Base-by-base conservation (phyloP, 805 yeast species). In the Yamadazyma paraphyllophila region DNA sequence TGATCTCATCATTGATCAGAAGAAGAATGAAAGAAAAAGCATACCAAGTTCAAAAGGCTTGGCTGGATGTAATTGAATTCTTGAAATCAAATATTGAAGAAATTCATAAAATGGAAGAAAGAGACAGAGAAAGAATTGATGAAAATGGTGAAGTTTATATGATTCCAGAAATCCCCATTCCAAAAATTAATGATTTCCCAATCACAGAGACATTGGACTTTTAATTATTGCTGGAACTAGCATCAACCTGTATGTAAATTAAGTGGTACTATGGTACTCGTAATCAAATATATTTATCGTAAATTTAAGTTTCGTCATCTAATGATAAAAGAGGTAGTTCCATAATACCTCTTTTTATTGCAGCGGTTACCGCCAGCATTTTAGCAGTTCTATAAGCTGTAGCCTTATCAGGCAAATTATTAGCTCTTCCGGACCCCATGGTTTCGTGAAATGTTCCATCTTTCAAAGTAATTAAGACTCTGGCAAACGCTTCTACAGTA, bases 91-190 rank as follows among this genome's bases (percentile, higher is more conserved):
- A 85, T 53, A 69, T 86, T 24, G 77, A 62, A 13, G 97, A 91
- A 63, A 87, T 94, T 17, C 92, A 86, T 67, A 71, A 77, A 38
- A 81, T 90, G 63, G 83, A 87, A 52, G 96, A 89, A 56, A 80
- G 80, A 54, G 97, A 91, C 57, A 77, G 97, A 54, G 95, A 89
- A 66, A 80, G 98, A 65, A 67, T 86, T 46, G 92, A 91, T 61
- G 97, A 91, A 33, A 80, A 88, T 50, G 98, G 98, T 1, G 83
- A 85, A 51, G 78, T 88, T 9, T 92, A 88, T 56, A 73, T 80
- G 50, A 75, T 88, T 29, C 88, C 87, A 8, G 92, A 82, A 61
- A 84, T 85, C 33, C 89, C 92, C 1, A 72, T 74, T 17, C 96
- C 96, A 1, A 64, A 56, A 10, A 77, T 88, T 48, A 71, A 71